Conservation (phyloP, 805 yeast genomes). For the Barnettozyma pratensis region DNA sequence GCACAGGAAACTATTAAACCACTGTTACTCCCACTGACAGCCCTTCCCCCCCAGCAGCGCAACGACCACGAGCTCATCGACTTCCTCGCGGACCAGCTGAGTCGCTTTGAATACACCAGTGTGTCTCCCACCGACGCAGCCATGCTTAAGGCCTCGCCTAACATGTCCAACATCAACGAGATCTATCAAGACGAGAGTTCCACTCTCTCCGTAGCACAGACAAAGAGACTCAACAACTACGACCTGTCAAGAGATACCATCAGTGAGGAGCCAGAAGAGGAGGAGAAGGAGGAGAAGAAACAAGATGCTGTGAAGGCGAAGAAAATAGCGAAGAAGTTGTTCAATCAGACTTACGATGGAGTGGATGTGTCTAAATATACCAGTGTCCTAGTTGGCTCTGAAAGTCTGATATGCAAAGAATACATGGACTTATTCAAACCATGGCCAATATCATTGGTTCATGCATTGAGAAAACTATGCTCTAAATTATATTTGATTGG, state of each 20-base stretch:
- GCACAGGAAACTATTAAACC: too few relatives aligned
- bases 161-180: conserved; percentile 16
- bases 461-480: conserved; percentile 57
- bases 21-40: too few relatives aligned
- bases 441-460: conserved; percentile 46
- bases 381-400: conserved; percentile 32
- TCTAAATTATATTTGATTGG: conserved; percentile 68
- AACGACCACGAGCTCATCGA: neutral
- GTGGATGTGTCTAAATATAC: conserved; percentile 39
- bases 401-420: conserved; percentile 25
- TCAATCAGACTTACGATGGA: conserved; percentile 26
- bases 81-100: conserved; percentile 9
- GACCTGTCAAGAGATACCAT: conserved; percentile 17
- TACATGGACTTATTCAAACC: conserved; percentile 37
- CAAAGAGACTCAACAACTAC: conserved; percentile 4
- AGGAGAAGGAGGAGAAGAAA: neutral
- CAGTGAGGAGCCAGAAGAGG: conserved; percentile 21
- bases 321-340: conserved; percentile 29
- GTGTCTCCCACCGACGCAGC: conserved; percentile 5
- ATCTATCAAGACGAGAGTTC: conserved; percentile 14
- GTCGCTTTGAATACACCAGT: conserved; percentile 10
- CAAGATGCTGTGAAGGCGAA: neutral
- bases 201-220: conserved; percentile 7
- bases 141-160: conserved; percentile 18
- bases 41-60: neutral